Base-by-base conservation (phyloP, 2,329 filamentous ascomycete genomes). In the Colletotrichum spinosum region DNA sequence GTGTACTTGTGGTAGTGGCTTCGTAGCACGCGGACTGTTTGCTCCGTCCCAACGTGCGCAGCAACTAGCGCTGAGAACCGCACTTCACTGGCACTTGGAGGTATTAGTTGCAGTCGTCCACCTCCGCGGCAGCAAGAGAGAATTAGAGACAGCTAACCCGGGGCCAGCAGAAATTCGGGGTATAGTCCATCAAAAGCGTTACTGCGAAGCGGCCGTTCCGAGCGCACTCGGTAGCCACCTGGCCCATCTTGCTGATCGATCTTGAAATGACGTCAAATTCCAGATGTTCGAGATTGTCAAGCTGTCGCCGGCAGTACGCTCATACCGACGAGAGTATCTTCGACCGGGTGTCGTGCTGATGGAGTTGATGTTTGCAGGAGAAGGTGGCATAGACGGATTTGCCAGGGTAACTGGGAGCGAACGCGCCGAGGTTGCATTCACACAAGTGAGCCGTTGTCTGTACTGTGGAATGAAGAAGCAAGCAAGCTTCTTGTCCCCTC, bases 191-290 rank as follows among this genome's bases (percentile, higher is more conserved):
- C 52, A n/a, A 33, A 17, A 15, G n/a, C 52, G 15, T 5, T 5
- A 25, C 15, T n/a, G 17, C 34, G 38, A 6, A 13, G 11, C 33
- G 10, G 13, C 25, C 37, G 11, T 34, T 53, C 17, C 10, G n/a
- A 48, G 58, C 35, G 4, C 25, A 25, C 25, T 25, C 25, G 25
- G 25, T 25, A 25, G 25, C 25, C 25, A 25, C 25, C 25, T 25
- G 25, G 25, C 4, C 25, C 25, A 25, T 25, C 25, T 25, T 17
- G 46, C 57, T 52, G 35, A 48, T 56, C 39, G 25, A 57, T 49
- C 46, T 53, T 41, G 45, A 56, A 33, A 17, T 63, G 58, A 66
- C 58, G 53, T 66, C 58, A 54, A 49, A 49, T 50, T 42, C 53
- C 48, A 62, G 48, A 48, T 34, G 52, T 34, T 42, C 10, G 52